Evolutionary conservation across 2,329 filamentous ascomycete genomes (phyloP), one percentile per base, ranked within the genome.

Genomic region (Trichophyton verrucosum): DNA sequence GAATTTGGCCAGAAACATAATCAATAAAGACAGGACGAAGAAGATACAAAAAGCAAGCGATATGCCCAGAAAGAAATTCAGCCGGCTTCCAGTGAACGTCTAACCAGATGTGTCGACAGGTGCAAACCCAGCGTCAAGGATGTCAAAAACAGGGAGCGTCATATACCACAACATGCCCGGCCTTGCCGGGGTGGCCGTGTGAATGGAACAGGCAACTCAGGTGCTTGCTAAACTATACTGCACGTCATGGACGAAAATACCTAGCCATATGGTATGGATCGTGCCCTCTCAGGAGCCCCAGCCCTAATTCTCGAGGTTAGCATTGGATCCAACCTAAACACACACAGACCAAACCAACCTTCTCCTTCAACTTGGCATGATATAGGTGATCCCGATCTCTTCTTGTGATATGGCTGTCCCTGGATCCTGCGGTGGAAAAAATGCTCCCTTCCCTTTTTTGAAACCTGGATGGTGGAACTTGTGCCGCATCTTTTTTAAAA

Each of bases 391-490:
- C 75, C 64, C 80, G 78, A 60, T 81, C 80, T 69, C 83, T 84
- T 62, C 76, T 78, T 67, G 83, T 81, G 58, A 86, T 75, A 68
- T 86, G 83, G 17, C 83, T 84, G 70, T 87, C 85, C 62, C 84
- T 80, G 24, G 82, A 85, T 67, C 76, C 76, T 1, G 82, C 84
- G 7, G 85, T 87, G 55, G 83, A 82, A 70, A 84, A 86, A 72
- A 87, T 85, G 69, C 82, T 86, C 60, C 85, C 85, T 73, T 85
- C 83, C 68, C 82, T 81, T 74, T 86, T 86, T 72, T 87, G 85
- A 75, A 88, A 87, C 55, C 82, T 82, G 64, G 81, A 84, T 8
- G 85, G 85, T 1, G 82, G 82, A 0, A 86, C 84, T 72, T 87
- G 87, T 66, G 81, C 79, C 3, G 85, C 85, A 72, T 87, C 84